Base-by-base conservation (phyloP, 2,329 filamentous ascomycete genomes). In the Penicillium sp. region DNA sequence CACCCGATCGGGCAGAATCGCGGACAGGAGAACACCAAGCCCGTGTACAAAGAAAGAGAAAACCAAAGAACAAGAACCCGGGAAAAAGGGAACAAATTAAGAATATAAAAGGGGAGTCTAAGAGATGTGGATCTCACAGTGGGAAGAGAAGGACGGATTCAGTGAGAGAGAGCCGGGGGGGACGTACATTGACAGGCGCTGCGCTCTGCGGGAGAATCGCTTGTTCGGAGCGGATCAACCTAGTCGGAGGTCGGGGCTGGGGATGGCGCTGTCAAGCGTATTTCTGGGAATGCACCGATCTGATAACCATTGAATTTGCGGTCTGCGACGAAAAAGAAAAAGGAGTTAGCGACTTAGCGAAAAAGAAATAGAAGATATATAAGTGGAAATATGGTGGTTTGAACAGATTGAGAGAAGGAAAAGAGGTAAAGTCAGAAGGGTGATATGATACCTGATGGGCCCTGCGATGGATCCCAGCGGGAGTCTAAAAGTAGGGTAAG, bases 171-270 rank as follows among this genome's bases (percentile, higher is more conserved):
- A 61, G 58, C 52, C 56, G 54, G 57, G 60, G 59, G 51, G 51
- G 51, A 54, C 51, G 58, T 61, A 59, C 59, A 60, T 57, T 58
- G 56, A 57, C 55, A 58, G 47, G 55, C 59, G 50, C 51, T 61
- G 55, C 59, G 57, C 50, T 59, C 51, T 65, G 65, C 62, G 64
- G 66, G 67, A 65, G 64, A 67, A 65, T 72, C 69, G 69, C 70
- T 72, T 72, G 70, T 66, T 70, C 70, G 70, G 69, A 65, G 31
- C 69, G 69, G 70, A 72, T 67, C 60, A 72, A 67, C 65, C 51
- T 58, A 50, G 3, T 49, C 65, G 61, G 65, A 67, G 56, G 53
- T 49, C 58, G 62, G 65, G 69, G 68, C 69, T 70, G 69, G 65
- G 59, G 67, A 65, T 69, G 65, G 67, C 56, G 62, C 60, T 55